These are phyloP conservation scores for Neocatenulostroma microsporum DNA, from an alignment of 2,329 filamentous ascomycete genomes.

Conservation along the genomic window DNA sequence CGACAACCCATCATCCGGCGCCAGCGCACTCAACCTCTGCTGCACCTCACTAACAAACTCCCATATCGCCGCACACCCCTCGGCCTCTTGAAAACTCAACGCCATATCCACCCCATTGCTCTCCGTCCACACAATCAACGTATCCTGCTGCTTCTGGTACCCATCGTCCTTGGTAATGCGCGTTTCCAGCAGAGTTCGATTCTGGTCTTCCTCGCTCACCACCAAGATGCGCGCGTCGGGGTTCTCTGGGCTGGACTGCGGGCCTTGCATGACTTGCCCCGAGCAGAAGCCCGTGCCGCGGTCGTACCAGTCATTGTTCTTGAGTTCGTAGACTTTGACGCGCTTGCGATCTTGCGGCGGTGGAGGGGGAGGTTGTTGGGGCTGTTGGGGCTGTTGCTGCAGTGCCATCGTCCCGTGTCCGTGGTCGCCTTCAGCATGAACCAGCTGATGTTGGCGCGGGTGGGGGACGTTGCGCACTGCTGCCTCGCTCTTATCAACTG, in stretches of 20 bases:
- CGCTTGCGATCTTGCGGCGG: slow-evolving; percentile 50
- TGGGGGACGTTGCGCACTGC: slow-evolving; percentile 1
- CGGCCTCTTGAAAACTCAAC: slow-evolving; percentile 93
- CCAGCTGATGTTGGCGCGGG: background rate
- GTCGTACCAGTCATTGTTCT: slow-evolving; percentile 99
- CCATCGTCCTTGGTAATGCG: slow-evolving; percentile 88
- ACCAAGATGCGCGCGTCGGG: slow-evolving; percentile 77
- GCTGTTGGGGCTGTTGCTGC: slow-evolving; percentile 1
- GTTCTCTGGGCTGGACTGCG: slow-evolving; percentile 46
- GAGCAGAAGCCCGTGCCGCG: slow-evolving; percentile 92
- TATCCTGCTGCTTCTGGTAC: slow-evolving; percentile 98
- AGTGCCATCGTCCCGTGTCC: slow-evolving; percentile 2
- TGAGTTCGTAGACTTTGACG: slow-evolving; percentile 98
- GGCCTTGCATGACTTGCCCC: slow-evolving; percentile 56
- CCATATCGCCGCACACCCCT: slow-evolving; percentile 91
- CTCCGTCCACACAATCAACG: slow-evolving; percentile 97
- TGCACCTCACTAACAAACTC: slow-evolving; percentile 86
- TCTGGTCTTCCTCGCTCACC: slow-evolving; percentile 85
- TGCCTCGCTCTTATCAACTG: too few relatives aligned
- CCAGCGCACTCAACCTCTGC: slow-evolving; percentile 54
- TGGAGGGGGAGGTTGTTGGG: slow-evolving; percentile 11
- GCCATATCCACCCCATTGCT: slow-evolving; percentile 90
- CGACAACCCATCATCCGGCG: slow-evolving; percentile 71
- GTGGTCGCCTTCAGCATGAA: too few relatives aligned
- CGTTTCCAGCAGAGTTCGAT: slow-evolving; percentile 76